These are phyloP conservation scores for Balakata baccata DNA, from an alignment of 345 rosid species.

Conservation along the genomic window DNA sequence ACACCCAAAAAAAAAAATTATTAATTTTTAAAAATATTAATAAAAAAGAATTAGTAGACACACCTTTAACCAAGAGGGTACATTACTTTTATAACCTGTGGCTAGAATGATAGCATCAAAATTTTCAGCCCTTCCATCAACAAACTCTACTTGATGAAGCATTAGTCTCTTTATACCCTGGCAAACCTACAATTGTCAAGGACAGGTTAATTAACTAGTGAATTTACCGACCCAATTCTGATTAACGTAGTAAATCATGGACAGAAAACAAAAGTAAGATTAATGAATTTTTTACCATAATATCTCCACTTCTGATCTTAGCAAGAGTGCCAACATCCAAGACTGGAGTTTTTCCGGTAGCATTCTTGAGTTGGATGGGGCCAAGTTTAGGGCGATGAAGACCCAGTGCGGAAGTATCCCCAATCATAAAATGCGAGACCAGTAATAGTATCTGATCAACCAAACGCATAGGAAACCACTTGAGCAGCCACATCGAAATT, in stretches of 20 bases:
- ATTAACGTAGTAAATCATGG: neutral
- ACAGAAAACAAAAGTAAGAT: neutral
- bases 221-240: neutral
- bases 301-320: slow-evolving; percentile 59
- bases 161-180: slow-evolving; percentile 54
- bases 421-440: slow-evolving; percentile 51
- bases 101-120: slow-evolving; percentile 81
- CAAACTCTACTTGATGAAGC: slow-evolving; percentile 54
- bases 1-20: neutral
- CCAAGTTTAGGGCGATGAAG: slow-evolving; percentile 67
- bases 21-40: neutral
- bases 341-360: slow-evolving; percentile 82
- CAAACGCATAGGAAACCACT: slow-evolving; percentile 65
- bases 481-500: slow-evolving; percentile 66
- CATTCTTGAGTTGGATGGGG: slow-evolving; percentile 64
- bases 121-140: slow-evolving; percentile 54
- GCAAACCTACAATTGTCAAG: slow-evolving; percentile 39
- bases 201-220: neutral
- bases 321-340: slow-evolving; percentile 73
- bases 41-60: neutral
- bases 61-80: slow-evolving; percentile 84
- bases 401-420: slow-evolving; percentile 58
- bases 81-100: slow-evolving; percentile 84
- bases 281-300: slow-evolving; percentile 49
- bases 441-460: slow-evolving; percentile 63